Conservation (phyloP, 2,329 filamentous ascomycete species). For the Aureobasidium melanogenum region DNA sequence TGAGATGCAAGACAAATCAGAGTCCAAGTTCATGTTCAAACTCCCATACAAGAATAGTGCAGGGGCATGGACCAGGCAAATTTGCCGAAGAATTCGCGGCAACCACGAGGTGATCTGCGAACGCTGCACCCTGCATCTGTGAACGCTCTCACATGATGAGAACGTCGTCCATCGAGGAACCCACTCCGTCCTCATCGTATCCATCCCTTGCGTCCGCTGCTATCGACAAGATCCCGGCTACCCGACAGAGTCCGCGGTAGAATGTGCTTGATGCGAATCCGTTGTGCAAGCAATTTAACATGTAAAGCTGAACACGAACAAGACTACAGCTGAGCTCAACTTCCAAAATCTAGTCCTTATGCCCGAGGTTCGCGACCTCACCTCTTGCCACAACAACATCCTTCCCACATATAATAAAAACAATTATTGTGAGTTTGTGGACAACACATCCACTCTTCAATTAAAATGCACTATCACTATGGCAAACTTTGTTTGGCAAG, state of each 20-base stretch:
- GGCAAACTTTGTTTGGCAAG: not conserved
- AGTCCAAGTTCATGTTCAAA: not conserved
- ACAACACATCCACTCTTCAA: not conserved
- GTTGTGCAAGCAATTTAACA: conserved; percentile 2
- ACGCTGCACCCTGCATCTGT: too few relatives aligned
- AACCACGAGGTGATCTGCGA: conserved; percentile 7
- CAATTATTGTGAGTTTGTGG: not conserved
- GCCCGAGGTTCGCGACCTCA: not conserved
- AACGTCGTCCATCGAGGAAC: not conserved
- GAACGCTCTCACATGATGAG: not conserved
- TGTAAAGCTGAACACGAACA: not conserved
- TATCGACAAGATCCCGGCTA: not conserved
- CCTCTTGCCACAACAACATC: not conserved
- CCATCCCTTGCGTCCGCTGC: not conserved
- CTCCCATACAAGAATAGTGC: too few relatives aligned
- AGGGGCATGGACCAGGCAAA: not conserved
- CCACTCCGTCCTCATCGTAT: not conserved
- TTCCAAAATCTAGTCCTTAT: not conserved
- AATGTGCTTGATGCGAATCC: not conserved
- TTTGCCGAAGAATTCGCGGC: not conserved
- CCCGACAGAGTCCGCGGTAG: not conserved
- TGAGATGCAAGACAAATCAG: not conserved
- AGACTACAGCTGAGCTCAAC: not conserved
- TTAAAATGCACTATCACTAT: not conserved
- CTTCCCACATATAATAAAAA: not conserved